Conservation (phyloP, 306 rosid genomes). For the Sesbania bispinosa region DNA sequence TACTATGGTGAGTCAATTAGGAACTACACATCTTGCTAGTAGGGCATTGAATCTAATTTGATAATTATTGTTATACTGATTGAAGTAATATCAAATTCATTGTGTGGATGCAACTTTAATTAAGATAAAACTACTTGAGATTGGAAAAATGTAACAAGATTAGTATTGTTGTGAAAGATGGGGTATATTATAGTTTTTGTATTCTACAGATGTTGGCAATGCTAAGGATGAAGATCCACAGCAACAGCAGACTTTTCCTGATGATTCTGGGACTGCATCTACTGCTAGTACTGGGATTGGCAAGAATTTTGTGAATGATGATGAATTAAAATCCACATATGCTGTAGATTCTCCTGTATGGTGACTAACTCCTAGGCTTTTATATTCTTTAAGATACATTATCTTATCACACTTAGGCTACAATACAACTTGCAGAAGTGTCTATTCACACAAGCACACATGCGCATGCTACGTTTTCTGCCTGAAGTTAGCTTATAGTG, state of each 20-base stretch:
- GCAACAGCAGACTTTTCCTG: slow-evolving; percentile 52
- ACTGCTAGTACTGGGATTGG: slow-evolving; percentile 50
- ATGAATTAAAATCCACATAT: slow-evolving; percentile 64
- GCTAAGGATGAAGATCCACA: slow-evolving; percentile 60
- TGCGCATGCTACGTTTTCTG: background rate
- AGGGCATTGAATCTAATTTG: background rate
- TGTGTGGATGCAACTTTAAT: background rate
- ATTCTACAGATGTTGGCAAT: slow-evolving; percentile 54
- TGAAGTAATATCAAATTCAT: background rate
- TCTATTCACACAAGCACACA: background rate
- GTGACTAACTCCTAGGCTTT: slow-evolving; percentile 10
- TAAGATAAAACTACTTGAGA: background rate
- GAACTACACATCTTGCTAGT: background rate
- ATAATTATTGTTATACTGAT: background rate
- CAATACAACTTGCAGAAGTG: background rate
- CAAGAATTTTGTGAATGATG: slow-evolving; percentile 65
- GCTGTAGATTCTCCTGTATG: slow-evolving; percentile 59
- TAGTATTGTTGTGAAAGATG: background rate
- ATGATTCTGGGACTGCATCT: slow-evolving; percentile 58
- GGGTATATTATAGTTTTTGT: background rate
- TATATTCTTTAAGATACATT: background rate
- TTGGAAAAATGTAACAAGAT: background rate
- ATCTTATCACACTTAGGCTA: background rate
- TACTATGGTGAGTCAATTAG: background rate
- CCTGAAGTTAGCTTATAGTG: background rate